Base-by-base conservation (phyloP, 139 green algal genomes). In the Chlorella sorokiniana region DNA sequence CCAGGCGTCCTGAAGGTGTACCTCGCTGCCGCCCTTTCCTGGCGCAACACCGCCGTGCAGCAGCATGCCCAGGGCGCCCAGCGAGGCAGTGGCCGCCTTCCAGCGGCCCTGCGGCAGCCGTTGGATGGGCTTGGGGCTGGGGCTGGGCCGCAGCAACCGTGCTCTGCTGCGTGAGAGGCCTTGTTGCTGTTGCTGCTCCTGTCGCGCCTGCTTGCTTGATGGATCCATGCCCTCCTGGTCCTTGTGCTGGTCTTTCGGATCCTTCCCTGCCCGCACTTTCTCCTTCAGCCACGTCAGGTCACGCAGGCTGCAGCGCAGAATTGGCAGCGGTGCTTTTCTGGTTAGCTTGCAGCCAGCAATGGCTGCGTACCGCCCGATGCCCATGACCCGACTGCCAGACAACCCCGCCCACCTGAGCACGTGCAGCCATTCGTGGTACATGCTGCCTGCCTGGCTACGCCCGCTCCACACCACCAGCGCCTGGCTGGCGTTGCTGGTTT, bases 401-500 rank as follows among this genome's bases (percentile, higher is more conserved):
- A n/a, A n/a, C n/a, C n/a, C n/a, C 7, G 16, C 70, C 2, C 44
- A 63, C 70, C 48, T 77, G 45, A 77, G 31, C 1, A 23, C 5
- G 70, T 64, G 31, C 10, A 77, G 9, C 18, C 56, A 31, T 8
- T 27, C 70, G 33, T 62, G 31, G 31, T 64, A 77, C n/a, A 77
- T 27, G 33, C 11, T 33, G 16, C 70, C 70, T 6, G 16, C 29
- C 45, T 77, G 70, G 6, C 70, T 44, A 10, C 70, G 42, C 3
- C 80, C 80, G 64, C 69, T 81, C 45, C 52, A 85, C 31, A 85
- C 69, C 35, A 79, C 33, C 27, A 85, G 44, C 35, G 23, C 4
- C 33, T 80, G 52, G 59, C 51, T 69, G 71, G 33, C 31, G 71
- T 78, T 78, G 51, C n/a, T n/a, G 25, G 14, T 61, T 29, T 41